These are phyloP conservation scores for Lipomyces sp. DNA, from an alignment of 805 yeast species.

Conservation along the genomic window DNA sequence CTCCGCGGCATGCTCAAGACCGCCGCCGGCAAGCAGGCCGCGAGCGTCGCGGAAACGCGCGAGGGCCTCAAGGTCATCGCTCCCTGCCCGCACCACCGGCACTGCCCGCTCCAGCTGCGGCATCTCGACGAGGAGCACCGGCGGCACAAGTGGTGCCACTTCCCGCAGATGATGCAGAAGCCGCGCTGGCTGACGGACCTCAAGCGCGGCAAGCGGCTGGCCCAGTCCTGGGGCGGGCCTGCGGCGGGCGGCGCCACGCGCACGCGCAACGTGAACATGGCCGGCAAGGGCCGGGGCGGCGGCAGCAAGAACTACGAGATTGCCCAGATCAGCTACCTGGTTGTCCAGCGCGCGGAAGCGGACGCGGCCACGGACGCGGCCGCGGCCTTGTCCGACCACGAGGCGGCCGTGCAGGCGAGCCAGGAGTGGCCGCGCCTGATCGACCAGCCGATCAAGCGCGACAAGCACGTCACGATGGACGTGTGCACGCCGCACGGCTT, in stretches of 20 bases:
- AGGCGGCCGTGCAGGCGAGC: constrained; percentile 21
- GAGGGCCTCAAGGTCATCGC: constrained; percentile 66
- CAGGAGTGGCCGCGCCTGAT: constrained; percentile 70
- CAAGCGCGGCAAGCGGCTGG: constrained; percentile 73
- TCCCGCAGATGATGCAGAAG: constrained; percentile 64
- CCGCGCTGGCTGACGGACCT: constrained; percentile 80
- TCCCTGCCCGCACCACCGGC: constrained; percentile 86
- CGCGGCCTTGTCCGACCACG: background rate
- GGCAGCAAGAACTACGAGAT: constrained; percentile 63
- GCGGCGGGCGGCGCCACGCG: too few species aligned
- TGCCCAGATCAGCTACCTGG: constrained; percentile 64
- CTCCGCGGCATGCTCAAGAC: background rate
- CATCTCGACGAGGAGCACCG: constrained; percentile 60
- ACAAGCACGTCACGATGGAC: constrained; percentile 76
- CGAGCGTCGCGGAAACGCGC: constrained; percentile 27
- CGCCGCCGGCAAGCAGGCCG: too few species aligned
- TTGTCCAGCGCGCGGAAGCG: constrained; percentile 54
- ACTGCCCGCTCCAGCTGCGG: constrained; percentile 80
- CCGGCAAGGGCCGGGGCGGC: constrained; percentile 63
- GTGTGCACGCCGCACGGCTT: constrained; percentile 77
- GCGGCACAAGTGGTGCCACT: constrained; percentile 67
- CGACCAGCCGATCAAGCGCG: constrained; percentile 67
- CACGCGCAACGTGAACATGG: constrained; percentile 50
- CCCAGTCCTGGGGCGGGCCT: constrained; percentile 72
- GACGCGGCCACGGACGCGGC: background rate